Evolutionary conservation across 2,329 filamentous ascomycete species (phyloP).

Genomic region (Ophiostoma triangulosporum): DNA sequence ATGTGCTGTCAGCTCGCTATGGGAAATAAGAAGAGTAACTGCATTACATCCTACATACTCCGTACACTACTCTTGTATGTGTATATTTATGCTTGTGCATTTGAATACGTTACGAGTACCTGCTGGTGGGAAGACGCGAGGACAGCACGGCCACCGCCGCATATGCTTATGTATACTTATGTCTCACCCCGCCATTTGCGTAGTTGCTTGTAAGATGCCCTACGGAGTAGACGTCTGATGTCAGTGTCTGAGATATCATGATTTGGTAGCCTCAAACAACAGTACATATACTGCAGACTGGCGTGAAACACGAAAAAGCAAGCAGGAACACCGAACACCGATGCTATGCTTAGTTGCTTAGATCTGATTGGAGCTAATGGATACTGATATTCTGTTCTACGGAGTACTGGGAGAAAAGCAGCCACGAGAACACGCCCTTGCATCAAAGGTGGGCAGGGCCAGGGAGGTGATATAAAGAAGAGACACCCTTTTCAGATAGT

Average conservation of each 20-base stretch:
- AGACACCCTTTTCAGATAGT: too few relatives aligned
- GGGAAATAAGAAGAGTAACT: not conserved
- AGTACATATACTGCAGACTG: not conserved
- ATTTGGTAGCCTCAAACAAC: not conserved
- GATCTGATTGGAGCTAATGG: too few relatives aligned
- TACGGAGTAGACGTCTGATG: not conserved
- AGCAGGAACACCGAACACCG: not conserved
- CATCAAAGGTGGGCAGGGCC: too few relatives aligned
- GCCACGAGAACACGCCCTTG: not conserved
- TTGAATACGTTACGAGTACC: too few relatives aligned
- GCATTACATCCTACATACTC: too few relatives aligned
- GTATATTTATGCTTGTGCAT: too few relatives aligned
- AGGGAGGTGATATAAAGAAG: too few relatives aligned
- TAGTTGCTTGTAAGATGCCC: not conserved
- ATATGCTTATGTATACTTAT: not conserved
- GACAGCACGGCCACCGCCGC: not conserved
- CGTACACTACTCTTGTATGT: too few relatives aligned
- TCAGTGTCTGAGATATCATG: not conserved
- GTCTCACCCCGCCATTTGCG: not conserved
- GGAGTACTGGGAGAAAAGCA: not conserved
- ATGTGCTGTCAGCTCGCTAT: not conserved
- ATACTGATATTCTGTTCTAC: not conserved
- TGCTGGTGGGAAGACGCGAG: not conserved
- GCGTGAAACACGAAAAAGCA: conserved; percentile 1
- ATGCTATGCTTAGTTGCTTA: too few relatives aligned